Evolutionary conservation across 2,329 filamentous ascomycete genomes (phyloP), one percentile per base, ranked within the genome.

Genomic region (Botrytis sinoallii): DNA sequence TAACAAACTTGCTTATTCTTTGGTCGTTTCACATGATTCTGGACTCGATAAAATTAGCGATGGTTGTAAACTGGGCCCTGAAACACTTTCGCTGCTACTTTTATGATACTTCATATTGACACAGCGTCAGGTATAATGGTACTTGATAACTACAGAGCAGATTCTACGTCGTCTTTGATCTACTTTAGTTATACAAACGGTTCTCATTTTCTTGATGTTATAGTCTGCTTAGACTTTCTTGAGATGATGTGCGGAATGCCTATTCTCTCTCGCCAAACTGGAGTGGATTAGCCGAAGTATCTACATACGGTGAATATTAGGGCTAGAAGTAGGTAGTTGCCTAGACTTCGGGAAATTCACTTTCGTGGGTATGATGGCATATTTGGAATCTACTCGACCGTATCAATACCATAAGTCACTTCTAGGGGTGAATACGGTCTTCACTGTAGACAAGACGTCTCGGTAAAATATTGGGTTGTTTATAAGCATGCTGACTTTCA

Each of bases 141-240:
- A 16, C 7, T 55, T 1, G 48, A 7, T 3, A 16, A 5, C 12
- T 3, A 6, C 5, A n/a, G 25, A n/a, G 2, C 1, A 6, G 10
- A 25, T 7, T 3, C 2, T 16, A n/a, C 5, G 25, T n/a, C 25
- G 12, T n/a, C 12, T n/a, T n/a, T 7, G 0, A 55, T 55, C 12
- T n/a, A n/a, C 1, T n/a, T 52, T 3, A 5, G 12, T 52, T 52
- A n/a, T 52, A 14, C 25, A n/a, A n/a, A 2, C 48, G 10, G 25
- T n/a, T 52, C 12, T 14, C 10, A 14, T n/a, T 6, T n/a, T 25
- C 48, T 52, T 12, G 25, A 14, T 52, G 25, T 16, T 52, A 8
- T 8, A 14, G 48, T n/a, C 48, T 52, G 20, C 1, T 14, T 25
- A 52, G 25, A n/a, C 25, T 52, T 52, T 52, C 12, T 25, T 16